These are phyloP conservation scores for Citrullus amarus DNA, from an alignment of 306 rosid species.

Conservation along the genomic window DNA sequence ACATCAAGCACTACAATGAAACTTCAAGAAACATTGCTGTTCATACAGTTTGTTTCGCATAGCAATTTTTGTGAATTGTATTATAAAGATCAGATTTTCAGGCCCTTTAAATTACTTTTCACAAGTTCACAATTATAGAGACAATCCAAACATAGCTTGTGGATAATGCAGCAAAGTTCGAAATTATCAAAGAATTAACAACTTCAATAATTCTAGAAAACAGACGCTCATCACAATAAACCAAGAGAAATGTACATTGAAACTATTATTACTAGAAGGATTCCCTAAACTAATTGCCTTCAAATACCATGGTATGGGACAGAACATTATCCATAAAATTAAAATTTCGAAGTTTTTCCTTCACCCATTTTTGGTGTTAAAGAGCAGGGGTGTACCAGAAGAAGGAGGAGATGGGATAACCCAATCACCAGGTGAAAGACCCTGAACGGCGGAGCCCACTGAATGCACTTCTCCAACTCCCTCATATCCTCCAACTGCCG, in stretches of 20 bases:
- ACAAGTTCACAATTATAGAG: neutral
- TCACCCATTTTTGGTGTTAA: neutral
- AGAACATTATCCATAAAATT: neutral
- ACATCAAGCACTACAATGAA: neutral
- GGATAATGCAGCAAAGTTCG: neutral
- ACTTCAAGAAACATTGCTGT: neutral
- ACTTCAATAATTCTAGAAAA: neutral
- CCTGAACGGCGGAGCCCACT: constrained; percentile 49
- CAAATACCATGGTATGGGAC: neutral
- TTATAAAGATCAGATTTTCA: neutral
- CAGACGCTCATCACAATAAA: neutral
- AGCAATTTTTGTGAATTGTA: neutral
- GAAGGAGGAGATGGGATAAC: constrained; percentile 91
- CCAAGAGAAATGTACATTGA: neutral
- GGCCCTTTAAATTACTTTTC: neutral
- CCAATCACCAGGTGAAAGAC: constrained; percentile 64
- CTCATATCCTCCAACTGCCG: constrained; percentile 89
- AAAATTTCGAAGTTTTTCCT: too few species aligned
- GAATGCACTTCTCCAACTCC: constrained; percentile 79
- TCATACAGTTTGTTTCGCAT: neutral
- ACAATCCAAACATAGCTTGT: neutral
- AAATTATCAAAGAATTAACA: neutral
- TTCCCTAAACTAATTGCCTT: neutral
- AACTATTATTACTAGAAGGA: neutral
- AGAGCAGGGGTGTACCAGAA: constrained; percentile 31